Evolutionary conservation across 2,329 filamentous ascomycete genomes (phyloP).

Genomic region (Fusarium proliferatum): DNA sequence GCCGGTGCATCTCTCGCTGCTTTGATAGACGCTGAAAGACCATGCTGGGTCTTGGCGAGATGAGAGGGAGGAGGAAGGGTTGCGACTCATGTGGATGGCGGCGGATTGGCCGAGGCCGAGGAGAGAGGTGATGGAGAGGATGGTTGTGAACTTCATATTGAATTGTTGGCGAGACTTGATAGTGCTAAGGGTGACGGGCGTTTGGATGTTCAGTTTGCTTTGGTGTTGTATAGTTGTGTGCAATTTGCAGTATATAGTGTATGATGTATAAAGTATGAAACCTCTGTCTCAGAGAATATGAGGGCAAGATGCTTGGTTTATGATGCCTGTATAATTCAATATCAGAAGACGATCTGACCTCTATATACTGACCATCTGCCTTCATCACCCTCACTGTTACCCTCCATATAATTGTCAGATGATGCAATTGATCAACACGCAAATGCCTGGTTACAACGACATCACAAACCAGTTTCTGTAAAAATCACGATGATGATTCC

Average conservation of each 20-base stretch:
- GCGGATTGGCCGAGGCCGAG: neutral
- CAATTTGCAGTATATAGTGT: fast-evolving
- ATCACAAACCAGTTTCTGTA: fast-evolving
- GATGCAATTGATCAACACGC: neutral
- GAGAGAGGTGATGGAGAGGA: neutral
- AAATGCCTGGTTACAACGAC: fast-evolving
- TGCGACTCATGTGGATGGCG: neutral
- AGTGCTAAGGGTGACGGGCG: too few species aligned
- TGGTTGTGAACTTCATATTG: neutral
- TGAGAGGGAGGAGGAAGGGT: neutral
- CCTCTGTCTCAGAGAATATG: too few species aligned
- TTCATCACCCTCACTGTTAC: fast-evolving
- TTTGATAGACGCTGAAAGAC: neutral
- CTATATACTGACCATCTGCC: too few species aligned
- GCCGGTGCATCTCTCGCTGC: neutral
- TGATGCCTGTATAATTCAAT: too few species aligned
- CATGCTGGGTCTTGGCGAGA: neutral
- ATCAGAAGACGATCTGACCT: too few species aligned
- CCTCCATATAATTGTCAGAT: fast-evolving
- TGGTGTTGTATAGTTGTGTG: fast-evolving
- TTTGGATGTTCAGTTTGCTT: too few species aligned
- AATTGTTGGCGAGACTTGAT: neutral
- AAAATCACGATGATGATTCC: fast-evolving
- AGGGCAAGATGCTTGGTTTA: too few species aligned
- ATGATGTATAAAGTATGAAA: fast-evolving